These are phyloP conservation scores for Tolypocladium pustulatum DNA, from an alignment of 2,329 filamentous ascomycete genomes.

Conservation along the genomic window DNA sequence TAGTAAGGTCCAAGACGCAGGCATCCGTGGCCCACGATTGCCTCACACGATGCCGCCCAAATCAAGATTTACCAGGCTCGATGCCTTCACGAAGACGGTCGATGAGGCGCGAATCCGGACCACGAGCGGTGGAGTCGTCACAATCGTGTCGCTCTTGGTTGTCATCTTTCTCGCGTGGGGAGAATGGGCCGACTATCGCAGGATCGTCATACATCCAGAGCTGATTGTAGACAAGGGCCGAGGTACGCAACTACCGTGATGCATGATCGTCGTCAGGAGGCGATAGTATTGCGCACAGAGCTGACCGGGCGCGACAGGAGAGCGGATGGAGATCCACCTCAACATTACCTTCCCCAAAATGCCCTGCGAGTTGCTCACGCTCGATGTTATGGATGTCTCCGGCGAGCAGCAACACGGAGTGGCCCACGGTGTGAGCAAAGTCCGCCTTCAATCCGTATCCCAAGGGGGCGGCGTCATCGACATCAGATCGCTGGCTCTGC, in stretches of 20 bases:
- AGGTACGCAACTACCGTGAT: constrained; percentile 44
- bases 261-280: not conserved
- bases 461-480: constrained; percentile 73
- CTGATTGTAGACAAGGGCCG: constrained; percentile 92
- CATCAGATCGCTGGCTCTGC: constrained; percentile 53
- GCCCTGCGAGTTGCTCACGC: constrained; percentile 88
- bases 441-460: constrained; percentile 60
- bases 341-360: constrained; percentile 93
- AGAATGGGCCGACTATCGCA: constrained; percentile 91
- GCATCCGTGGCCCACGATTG: not conserved
- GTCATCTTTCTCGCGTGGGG: constrained; percentile 85
- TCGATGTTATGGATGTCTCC: constrained; percentile 98
- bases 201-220: constrained; percentile 79
- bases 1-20: not conserved
- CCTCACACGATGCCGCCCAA: constrained; percentile 64
- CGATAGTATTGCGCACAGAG: not conserved
- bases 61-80: constrained; percentile 89
- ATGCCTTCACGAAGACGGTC: constrained; percentile 98
- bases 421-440: constrained; percentile 84
- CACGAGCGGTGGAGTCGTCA: constrained; percentile 90
- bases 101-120: constrained; percentile 96
- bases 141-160: constrained; percentile 78
- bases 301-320: constrained; percentile 42
- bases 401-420: constrained; percentile 94
- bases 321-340: constrained; percentile 98